Percentiles rank a stretch among this genome's conserved stretches.
Conservation (phyloP, 495 filamentous ascomycete genomes). For the Halenospora varia region DNA sequence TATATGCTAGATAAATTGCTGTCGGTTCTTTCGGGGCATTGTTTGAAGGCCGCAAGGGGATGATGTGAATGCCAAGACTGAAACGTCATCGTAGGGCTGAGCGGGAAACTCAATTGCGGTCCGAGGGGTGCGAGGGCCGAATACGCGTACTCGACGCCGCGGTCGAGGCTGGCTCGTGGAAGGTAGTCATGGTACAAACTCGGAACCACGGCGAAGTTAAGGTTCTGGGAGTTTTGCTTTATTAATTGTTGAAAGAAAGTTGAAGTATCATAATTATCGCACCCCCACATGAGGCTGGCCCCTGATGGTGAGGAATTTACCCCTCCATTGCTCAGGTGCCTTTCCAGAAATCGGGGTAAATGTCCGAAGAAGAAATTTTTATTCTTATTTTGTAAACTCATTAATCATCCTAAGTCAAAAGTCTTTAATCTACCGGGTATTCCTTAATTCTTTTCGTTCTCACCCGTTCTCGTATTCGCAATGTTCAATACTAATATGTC, state of each 20-base stretch:
- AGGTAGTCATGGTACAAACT: too few relatives aligned
- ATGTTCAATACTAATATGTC: constrained; percentile 89
- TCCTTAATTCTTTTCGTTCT: neutral
- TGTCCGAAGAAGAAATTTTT: neutral
- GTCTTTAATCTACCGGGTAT: constrained; percentile 10
- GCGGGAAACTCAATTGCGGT: neutral
- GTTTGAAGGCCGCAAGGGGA: neutral
- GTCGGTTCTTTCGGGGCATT: constrained; percentile 7
- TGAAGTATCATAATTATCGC: too few relatives aligned
- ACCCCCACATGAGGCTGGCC: too few relatives aligned
- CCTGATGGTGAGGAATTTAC: neutral
- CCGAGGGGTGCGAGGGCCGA: neutral
- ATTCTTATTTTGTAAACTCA: neutral
- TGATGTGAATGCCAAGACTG: neutral
- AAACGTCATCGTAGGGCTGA: constrained; percentile 17
- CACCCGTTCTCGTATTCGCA: constrained; percentile 65
- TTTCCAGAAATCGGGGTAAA: too few relatives aligned
- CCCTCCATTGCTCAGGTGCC: neutral
- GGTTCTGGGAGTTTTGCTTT: too few relatives aligned
- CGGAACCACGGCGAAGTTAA: too few relatives aligned
- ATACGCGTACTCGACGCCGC: neutral
- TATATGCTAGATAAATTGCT: neutral
- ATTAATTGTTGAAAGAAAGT: too few relatives aligned
- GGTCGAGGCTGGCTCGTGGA: too few relatives aligned
- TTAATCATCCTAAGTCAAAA: neutral